Evolutionary conservation across 352 stramenopile species (phyloP), one percentile per base, ranked within the genome.

Genomic region (Phytophthora foliorum): DNA sequence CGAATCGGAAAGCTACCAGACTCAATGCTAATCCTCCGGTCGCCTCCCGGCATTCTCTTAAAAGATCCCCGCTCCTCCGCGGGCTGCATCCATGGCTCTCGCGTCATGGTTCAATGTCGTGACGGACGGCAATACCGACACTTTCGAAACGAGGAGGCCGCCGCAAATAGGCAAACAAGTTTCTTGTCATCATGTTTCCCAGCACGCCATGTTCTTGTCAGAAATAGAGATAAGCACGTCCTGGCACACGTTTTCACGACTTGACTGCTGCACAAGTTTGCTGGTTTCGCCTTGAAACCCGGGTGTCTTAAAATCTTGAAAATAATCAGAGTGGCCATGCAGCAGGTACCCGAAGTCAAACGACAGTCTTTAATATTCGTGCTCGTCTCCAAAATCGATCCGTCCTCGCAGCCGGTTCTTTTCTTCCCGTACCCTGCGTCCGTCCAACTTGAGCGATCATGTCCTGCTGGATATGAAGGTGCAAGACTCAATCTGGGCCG

Each of bases 401-500:
- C 57, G 10, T 53, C 59, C 0, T 55, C 63, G 0, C 62, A 68
- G 11, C 66, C 81, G 2, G 68, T 91, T 1, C 31, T 93, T 19
- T 91, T 90, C 67, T 93, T 90, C 42, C 81, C 83, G 6, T 93
- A 91, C 19, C 85, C 85, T 7, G 8, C 61, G 0, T 78, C 59
- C 5, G 34, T 89, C 3, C 66, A 82, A 36, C 60, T 88, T 2
- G 44, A 88, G 17, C 77, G 86, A 2, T 31, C 36, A 11, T 90
- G 80, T 36, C 83, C 83, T 21, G 48, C 66, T 48, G 84, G 86
- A 36, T 93, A 90, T 46, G 78, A 90, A 89, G 78, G 86, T 83
- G 36, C 17, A n/a, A 19, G 17, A 19, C 36, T 42, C 36, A 19
- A 9, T 42, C 17, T n/a, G 36, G 14, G 36, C 17, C 2, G 36